phyloP scores from a whole-genome alignment of 352 stramenopile genomes.

The Pythium volutum region DNA sequence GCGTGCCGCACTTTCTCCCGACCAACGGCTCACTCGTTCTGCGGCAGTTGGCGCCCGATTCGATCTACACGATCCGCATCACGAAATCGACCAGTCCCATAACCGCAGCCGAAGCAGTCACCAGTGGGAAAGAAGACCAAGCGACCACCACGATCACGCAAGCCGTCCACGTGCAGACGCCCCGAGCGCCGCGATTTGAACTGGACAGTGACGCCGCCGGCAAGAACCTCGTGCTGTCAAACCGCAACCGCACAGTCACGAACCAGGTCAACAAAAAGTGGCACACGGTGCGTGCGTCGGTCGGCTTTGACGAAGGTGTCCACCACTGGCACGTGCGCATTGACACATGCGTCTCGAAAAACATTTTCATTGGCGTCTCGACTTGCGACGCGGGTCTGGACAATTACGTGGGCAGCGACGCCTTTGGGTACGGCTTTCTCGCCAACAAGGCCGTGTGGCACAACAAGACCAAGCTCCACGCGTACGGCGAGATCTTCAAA shows the following conservation, averaged over 20 bases:
- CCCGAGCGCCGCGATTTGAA: slow-evolving; percentile 60
- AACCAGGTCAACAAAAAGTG: slow-evolving; percentile 91
- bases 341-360: slow-evolving; percentile 94
- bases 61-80: slow-evolving; percentile 19
- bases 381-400: slow-evolving; percentile 88
- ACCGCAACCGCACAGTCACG: slow-evolving; percentile 75
- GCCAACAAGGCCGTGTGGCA: slow-evolving; percentile 98
- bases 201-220: slow-evolving; percentile 58
- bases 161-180: slow-evolving; percentile 30
- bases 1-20: slow-evolving; percentile 13
- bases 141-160: not conserved
- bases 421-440: slow-evolving; percentile 98
- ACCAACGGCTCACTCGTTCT: slow-evolving; percentile 14
- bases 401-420: slow-evolving; percentile 97
- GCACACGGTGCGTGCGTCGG: slow-evolving; percentile 72
- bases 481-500: slow-evolving; percentile 85
- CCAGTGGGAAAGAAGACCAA: not conserved
- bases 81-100: slow-evolving; percentile 10
- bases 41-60: slow-evolving; percentile 18
- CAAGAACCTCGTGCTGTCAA: slow-evolving; percentile 74
- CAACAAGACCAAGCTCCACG: slow-evolving; percentile 91
- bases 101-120: not conserved
- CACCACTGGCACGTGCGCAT: slow-evolving; percentile 88
- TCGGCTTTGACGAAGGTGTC: slow-evolving; percentile 65
- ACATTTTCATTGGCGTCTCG: slow-evolving; percentile 97